Percentiles rank a stretch among this genome's conserved stretches.
phyloP scores from a whole-genome alignment of 768 basidiomycete genomes.

The Tricholoma terreum region DNA sequence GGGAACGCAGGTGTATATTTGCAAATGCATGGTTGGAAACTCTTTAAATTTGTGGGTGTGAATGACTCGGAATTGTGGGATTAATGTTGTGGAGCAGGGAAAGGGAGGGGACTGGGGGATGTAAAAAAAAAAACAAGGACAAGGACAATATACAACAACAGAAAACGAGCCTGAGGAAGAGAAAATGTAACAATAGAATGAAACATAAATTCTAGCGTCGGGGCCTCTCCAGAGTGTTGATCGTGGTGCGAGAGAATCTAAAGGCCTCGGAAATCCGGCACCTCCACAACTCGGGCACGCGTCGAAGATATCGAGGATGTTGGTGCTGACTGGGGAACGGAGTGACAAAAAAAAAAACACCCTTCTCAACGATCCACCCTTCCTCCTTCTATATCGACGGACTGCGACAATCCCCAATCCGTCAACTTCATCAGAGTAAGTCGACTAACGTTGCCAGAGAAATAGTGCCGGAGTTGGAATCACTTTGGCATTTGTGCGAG shows the following conservation, averaged over 20 bases:
- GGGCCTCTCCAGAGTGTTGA: background rate
- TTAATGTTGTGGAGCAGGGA: no score
- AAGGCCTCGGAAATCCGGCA: no score
- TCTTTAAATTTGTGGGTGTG: background rate
- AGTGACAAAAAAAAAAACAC: slow-evolving; percentile 5
- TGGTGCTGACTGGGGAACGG: no score
- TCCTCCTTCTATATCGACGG: slow-evolving; percentile 56
- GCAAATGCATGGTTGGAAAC: background rate
- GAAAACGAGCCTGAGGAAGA: background rate
- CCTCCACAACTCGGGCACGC: background rate
- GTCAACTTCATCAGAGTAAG: slow-evolving; percentile 69
- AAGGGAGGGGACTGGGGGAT: background rate
- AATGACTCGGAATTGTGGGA: no score
- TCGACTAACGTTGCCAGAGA: slow-evolving; percentile 23
- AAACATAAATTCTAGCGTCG: background rate
- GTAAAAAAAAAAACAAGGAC: background rate
- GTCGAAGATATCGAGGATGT: background rate
- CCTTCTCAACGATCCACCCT: slow-evolving; percentile 27
- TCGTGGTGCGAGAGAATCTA: no score
- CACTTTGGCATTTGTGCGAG: no score
- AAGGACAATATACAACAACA: background rate
- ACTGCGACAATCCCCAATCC: slow-evolving; percentile 88
- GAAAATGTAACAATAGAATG: background rate
- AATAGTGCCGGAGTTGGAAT: background rate
- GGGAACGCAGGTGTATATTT: background rate